A percentile compares a stretch with the other conserved stretches of the same genome.
Conservation (phyloP, 148 eudicot genomes). For the Spergularia marina region DNA sequence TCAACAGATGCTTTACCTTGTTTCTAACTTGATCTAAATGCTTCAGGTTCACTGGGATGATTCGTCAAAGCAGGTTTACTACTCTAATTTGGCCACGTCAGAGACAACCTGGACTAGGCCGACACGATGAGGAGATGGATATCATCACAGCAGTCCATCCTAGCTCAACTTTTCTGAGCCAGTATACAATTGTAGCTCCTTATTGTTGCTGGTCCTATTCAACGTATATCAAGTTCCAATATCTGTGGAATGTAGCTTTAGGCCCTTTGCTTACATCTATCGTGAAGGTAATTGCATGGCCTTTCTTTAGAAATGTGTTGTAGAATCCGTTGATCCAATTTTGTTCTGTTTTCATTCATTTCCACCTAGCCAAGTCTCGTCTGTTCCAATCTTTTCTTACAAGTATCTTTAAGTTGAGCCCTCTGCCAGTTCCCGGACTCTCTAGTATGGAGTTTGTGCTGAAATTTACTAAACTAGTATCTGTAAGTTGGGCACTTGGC, state of each 20-base stretch:
- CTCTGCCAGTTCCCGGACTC: too few relatives aligned
- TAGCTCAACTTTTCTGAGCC: not conserved
- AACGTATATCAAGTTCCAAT: not conserved
- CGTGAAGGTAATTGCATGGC: too few relatives aligned
- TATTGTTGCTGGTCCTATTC: slow-evolving; percentile 3
- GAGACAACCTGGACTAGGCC: slow-evolving; percentile 89
- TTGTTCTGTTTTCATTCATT: too few relatives aligned
- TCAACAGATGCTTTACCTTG: not conserved
- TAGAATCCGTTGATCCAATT: too few relatives aligned
- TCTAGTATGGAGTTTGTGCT: too few relatives aligned
- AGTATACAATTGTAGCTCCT: not conserved
- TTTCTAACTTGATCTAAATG: not conserved
- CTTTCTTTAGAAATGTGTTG: too few relatives aligned
- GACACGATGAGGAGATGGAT: slow-evolving; percentile 9
- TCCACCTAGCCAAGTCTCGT: too few relatives aligned
- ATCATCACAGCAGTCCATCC: not conserved
- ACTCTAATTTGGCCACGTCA: slow-evolving; percentile 67
- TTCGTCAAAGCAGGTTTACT: slow-evolving; percentile 70
- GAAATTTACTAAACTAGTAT: too few relatives aligned
- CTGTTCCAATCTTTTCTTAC: too few relatives aligned
- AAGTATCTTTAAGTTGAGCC: too few relatives aligned
- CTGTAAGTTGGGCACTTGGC: too few relatives aligned
- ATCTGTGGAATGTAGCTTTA: not conserved
- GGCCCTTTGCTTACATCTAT: too few relatives aligned
- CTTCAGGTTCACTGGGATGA: slow-evolving; percentile 86